phyloP scores from a whole-genome alignment of 495 filamentous ascomycete species.

The Talaromyces nanjingensis region DNA sequence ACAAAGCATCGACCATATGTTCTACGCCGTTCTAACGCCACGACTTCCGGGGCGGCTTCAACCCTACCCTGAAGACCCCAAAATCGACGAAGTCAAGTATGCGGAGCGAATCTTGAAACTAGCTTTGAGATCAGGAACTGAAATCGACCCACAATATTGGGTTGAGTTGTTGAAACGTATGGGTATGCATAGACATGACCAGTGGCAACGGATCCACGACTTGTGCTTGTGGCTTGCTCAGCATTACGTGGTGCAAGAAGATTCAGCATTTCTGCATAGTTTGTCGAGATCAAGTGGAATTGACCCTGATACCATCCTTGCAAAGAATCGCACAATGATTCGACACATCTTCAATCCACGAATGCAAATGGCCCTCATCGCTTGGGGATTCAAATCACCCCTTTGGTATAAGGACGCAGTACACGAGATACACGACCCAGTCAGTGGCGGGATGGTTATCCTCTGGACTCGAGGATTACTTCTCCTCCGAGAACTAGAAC shows the following conservation, averaged over 20 bases:
- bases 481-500: conserved; percentile 42
- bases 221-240: conserved; percentile 36
- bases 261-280: conserved; percentile 6
- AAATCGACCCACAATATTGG: conserved; percentile 31
- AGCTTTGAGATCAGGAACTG: conserved; percentile 22
- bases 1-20: conserved; percentile 32
- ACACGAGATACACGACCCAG: background rate
- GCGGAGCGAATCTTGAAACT: conserved; percentile 29
- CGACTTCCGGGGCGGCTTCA: conserved; percentile 23
- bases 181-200: conserved; percentile 24
- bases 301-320: background rate
- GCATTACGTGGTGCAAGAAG: conserved; percentile 22
- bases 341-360: conserved; percentile 34
- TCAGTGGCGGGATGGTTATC: conserved; percentile 17
- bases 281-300: conserved; percentile 5
- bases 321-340: conserved; percentile 18
- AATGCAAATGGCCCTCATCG: conserved; percentile 46
- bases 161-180: conserved; percentile 35
- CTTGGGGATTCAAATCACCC: conserved; percentile 50
- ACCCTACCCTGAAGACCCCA: conserved; percentile 4
- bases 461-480: conserved; percentile 43
- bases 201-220: conserved; percentile 31
- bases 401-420: conserved; percentile 7
- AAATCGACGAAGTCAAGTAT: conserved; percentile 24
- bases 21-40: conserved; percentile 23